Evolutionary conservation across 2,329 filamentous ascomycete genomes (phyloP).

Genomic region (Metarhizium sp.): DNA sequence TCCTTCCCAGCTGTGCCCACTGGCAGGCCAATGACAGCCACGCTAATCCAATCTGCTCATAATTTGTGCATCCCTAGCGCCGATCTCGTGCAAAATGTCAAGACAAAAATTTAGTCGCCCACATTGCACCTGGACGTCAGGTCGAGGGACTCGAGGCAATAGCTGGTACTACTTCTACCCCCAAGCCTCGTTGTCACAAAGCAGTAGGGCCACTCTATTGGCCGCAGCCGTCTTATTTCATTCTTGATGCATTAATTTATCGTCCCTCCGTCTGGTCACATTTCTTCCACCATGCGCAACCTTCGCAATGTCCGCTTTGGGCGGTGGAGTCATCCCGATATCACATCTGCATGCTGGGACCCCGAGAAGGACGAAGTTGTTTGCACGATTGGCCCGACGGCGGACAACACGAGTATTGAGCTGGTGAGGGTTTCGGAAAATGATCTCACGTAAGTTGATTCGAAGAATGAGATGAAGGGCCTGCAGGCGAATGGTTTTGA

Average conservation of each 20-base stretch:
- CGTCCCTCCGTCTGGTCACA: neutral
- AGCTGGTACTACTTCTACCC: neutral
- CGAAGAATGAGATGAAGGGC: neutral
- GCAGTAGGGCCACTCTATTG: neutral
- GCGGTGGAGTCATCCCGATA: slow-evolving; percentile 50
- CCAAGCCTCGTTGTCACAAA: neutral
- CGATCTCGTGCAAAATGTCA: slow-evolving; percentile 7
- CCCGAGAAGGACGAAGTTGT: slow-evolving; percentile 66
- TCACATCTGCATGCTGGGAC: slow-evolving; percentile 83
- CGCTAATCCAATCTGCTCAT: neutral
- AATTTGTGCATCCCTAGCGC: slow-evolving; percentile 9
- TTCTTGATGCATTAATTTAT: slow-evolving; percentile 2
- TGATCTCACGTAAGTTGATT: slow-evolving; percentile 16
- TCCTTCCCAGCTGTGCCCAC: neutral
- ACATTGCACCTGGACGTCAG: slow-evolving; percentile 1
- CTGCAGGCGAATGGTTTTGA: neutral
- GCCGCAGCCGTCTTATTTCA: neutral
- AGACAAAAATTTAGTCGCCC: slow-evolving; percentile 8
- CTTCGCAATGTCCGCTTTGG: slow-evolving; percentile 68
- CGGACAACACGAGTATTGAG: slow-evolving; percentile 61
- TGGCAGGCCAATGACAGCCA: neutral
- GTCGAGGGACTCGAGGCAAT: neutral
- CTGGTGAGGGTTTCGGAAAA: slow-evolving; percentile 47
- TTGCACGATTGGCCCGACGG: slow-evolving; percentile 74
- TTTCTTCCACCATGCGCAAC: slow-evolving; percentile 62